Conservation (phyloP, 768 basidiomycete species). For the Hydnum rufescens region DNA sequence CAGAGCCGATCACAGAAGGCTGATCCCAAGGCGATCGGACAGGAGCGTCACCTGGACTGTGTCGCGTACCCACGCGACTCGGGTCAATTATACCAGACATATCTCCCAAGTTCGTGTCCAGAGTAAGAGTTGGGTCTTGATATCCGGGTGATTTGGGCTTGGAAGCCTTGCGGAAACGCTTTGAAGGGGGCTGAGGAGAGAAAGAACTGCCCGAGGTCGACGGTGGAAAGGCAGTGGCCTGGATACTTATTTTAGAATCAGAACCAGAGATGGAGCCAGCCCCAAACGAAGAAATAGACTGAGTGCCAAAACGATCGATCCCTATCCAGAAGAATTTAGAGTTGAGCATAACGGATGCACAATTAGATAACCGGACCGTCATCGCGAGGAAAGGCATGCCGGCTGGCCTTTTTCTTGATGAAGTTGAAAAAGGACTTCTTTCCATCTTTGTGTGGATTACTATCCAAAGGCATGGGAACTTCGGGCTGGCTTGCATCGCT, state of each 20-base stretch:
- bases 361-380: neutral
- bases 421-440: neutral
- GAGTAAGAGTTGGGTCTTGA: conserved; percentile 21
- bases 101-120: conserved; percentile 49
- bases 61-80: neutral
- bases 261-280: too few relatives aligned
- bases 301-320: too few relatives aligned
- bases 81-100: conserved; percentile 70
- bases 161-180: conserved; percentile 1
- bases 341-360: neutral
- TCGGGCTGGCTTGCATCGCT: neutral
- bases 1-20: too few relatives aligned
- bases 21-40: neutral
- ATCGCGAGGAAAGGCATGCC: neutral
- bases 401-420: conserved; percentile 1
- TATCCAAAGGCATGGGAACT: neutral
- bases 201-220: neutral
- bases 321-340: too few relatives aligned
- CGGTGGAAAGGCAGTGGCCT: neutral
- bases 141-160: neutral
- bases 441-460: neutral
- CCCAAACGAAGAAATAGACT: too few relatives aligned
- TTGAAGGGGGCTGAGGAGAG: neutral
- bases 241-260: neutral
- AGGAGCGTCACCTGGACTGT: neutral